These are phyloP conservation scores for Amylocarpus encephaloides DNA, from an alignment of 2,329 filamentous ascomycete genomes.

Conservation along the genomic window DNA sequence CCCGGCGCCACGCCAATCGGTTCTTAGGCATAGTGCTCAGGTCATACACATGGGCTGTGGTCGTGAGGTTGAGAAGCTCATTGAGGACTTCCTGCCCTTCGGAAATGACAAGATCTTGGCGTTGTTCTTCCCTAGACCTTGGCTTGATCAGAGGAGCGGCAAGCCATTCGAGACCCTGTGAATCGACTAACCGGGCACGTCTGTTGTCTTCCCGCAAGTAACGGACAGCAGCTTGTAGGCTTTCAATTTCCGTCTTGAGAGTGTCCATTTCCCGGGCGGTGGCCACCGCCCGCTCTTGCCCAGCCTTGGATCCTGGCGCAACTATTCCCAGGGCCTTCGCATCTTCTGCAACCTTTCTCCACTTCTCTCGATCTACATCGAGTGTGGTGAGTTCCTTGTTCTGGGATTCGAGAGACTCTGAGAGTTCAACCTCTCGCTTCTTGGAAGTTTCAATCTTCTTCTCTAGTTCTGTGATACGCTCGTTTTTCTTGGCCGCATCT, in stretches of 20 bases:
- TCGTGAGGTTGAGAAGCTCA: conserved; percentile 58
- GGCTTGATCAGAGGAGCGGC: conserved; percentile 50
- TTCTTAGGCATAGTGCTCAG: conserved; percentile 51
- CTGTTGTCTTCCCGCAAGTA: conserved; percentile 63
- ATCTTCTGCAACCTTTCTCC: conserved; percentile 64
- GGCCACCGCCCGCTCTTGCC: conserved; percentile 61
- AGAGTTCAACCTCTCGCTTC: conserved; percentile 45
- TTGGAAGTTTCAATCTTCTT: conserved; percentile 48
- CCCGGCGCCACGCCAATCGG: conserved; percentile 60
- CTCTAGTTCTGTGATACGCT: conserved; percentile 61
- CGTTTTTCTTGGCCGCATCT: conserved; percentile 72
- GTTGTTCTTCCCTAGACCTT: conserved; percentile 40
- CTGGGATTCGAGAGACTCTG: conserved; percentile 60
- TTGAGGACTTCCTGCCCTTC: conserved; percentile 60
- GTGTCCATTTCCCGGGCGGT: conserved; percentile 67
- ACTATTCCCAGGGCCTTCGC: conserved; percentile 46
- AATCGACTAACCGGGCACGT: conserved; percentile 52
- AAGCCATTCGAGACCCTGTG: conserved; percentile 54
- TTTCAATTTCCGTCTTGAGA: conserved; percentile 62
- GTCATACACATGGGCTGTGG: conserved; percentile 51
- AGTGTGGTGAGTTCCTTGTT: conserved; percentile 59
- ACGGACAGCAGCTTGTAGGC: conserved; percentile 57
- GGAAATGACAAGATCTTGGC: conserved; percentile 45
- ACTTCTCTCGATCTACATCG: conserved; percentile 61
- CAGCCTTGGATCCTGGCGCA: conserved; percentile 45